phyloP scores from a whole-genome alignment of 1,284 basidiomycete genomes.

The Xanthoconium separans region DNA sequence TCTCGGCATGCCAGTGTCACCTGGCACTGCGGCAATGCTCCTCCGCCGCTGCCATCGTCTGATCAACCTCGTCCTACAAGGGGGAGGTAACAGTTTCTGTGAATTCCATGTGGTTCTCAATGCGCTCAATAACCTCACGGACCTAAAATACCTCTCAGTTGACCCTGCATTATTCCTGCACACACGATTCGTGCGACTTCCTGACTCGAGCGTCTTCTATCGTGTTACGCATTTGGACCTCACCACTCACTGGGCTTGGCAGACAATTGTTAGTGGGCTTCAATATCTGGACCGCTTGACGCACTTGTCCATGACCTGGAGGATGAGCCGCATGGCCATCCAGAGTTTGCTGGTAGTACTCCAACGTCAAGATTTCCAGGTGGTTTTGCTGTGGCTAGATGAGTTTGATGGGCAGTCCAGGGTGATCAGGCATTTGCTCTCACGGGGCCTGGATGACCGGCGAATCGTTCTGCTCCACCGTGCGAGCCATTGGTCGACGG shows the following conservation, averaged over 20 bases:
- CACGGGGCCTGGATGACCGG: background rate
- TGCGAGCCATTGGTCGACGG: background rate
- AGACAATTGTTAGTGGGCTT: background rate
- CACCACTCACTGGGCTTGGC: background rate
- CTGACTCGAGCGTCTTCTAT: background rate
- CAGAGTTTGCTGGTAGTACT: background rate
- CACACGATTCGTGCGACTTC: too few relatives aligned
- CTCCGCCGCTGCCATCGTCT: background rate
- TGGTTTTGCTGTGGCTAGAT: slow-evolving; percentile 2
- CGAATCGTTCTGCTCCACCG: background rate
- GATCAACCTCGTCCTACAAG: background rate
- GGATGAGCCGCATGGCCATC: background rate
- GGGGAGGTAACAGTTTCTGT: too few relatives aligned
- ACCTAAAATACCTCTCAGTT: too few relatives aligned
- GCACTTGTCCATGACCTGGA: slow-evolving; percentile 1
- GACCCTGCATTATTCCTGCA: too few relatives aligned
- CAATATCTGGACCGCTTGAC: background rate
- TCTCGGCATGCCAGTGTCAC: background rate
- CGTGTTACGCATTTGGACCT: slow-evolving; percentile 1
- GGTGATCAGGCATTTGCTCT: background rate
- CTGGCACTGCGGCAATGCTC: background rate
- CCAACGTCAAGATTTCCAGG: background rate
- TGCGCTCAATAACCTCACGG: too few relatives aligned
- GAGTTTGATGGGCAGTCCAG: background rate
- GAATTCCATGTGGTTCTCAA: too few relatives aligned